Base-by-base conservation (phyloP, 176 grass and related monocot genomes). In the Oropetium thomaeum region DNA sequence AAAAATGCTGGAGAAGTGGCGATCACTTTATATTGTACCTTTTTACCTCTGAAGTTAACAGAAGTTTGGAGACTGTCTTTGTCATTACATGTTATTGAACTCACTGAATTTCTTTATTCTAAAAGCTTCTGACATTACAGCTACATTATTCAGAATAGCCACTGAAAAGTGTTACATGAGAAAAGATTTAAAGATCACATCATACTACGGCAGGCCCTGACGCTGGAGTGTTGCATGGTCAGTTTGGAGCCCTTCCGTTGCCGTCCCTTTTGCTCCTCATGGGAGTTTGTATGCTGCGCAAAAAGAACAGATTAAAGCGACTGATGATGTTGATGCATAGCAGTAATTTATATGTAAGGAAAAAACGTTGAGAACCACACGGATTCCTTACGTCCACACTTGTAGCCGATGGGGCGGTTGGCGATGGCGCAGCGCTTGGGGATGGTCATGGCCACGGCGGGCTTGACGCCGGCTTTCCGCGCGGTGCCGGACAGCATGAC, bases 341-440 rank as follows among this genome's bases (percentile, higher is more conserved):
- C 12, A 9, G n/a, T 58, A 8, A 48, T 47, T 19, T 27, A 34
- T 26, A 62, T 28, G 3, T 0, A 37, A 22, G 7, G 5, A 54
- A 6, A 17, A 33, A 62, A 40, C 22, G 20, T 1, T 10, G 22
- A 17, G 37, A 14, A 39, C 22, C 5, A 33, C 15, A 55, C 45
- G 10, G 19, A 2, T 14, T 10, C 74, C 73, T 58, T 54, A 91
- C 90, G 86, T 72, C 94, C 90, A 44, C 94, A 97, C 74, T 97
- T 93, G 81, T 93, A 97, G 22, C 90, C 94, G 33, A 91, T 44
- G 33, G 88, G 90, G 30, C 94, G 90, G 65, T 83, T 74, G 29
- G 73, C 83, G 62, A 97, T 40, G 81, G 85, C 92, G 88, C 90
- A 93, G 66, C 90, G 83, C 76, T 97, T 97, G 54, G 88, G 90